Conservation (phyloP, 2,329 filamentous ascomycete genomes). For the Colletotrichum tanaceti region DNA sequence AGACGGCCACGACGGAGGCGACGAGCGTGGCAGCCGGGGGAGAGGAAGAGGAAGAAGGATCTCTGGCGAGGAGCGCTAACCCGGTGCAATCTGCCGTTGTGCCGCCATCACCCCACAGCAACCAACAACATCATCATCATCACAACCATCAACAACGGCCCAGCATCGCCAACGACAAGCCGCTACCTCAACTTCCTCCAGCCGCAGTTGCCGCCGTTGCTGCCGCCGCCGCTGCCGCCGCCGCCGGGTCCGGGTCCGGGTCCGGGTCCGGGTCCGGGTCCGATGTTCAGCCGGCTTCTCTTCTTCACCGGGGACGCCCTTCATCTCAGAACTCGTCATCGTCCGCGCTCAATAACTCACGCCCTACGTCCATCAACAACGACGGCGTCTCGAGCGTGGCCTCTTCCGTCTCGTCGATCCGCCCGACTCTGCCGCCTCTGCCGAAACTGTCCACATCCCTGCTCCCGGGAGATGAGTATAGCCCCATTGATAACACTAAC, state of each 20-base stretch:
- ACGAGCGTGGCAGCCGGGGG: conserved; percentile 51
- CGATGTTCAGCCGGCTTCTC: background rate
- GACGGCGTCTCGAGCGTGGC: conserved; percentile 56
- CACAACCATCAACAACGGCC: conserved; percentile 54
- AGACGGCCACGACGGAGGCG: conserved; percentile 51
- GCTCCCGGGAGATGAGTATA: conserved; percentile 61
- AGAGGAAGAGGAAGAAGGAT: too few relatives aligned
- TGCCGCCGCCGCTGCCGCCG: too few relatives aligned
- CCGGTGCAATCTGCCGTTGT: conserved; percentile 40
- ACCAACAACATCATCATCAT: conserved; percentile 31
- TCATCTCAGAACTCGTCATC: conserved; percentile 45
- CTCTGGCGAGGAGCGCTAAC: conserved; percentile 52
- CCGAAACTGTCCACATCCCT: conserved; percentile 67
- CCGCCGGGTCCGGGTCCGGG: too few relatives aligned
- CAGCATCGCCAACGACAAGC: conserved; percentile 67
- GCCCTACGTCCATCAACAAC: conserved; percentile 57
- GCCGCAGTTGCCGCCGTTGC: conserved; percentile 51
- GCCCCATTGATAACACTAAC: conserved; percentile 57
- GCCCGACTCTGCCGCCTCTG: conserved; percentile 64
- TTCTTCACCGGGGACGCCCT: conserved; percentile 39
- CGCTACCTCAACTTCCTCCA: conserved; percentile 73
- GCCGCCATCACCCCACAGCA: conserved; percentile 45
- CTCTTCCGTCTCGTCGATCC: conserved; percentile 62
- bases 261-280: too few relatives aligned
- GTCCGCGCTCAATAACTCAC: conserved; percentile 54